phyloP scores from a whole-genome alignment of 768 basidiomycete species.

The Kwoniella dendrophila region DNA sequence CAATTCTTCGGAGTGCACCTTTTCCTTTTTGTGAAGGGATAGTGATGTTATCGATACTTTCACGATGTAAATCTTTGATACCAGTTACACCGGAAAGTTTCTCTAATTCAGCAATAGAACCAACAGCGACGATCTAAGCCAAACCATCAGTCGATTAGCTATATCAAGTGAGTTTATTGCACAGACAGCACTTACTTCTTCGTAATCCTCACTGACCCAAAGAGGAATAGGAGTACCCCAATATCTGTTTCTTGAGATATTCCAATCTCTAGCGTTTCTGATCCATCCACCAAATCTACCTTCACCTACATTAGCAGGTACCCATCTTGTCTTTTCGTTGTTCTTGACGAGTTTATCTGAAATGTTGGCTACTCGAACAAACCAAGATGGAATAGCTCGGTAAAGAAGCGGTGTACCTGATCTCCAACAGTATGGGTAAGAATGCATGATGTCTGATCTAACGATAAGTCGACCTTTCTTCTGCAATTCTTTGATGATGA shows the following conservation, averaged over 20 bases:
- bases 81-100: constrained; percentile 77
- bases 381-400: constrained; percentile 95
- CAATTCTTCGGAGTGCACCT: constrained; percentile 80
- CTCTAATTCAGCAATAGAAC: constrained; percentile 86
- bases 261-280: constrained; percentile 98
- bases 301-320: constrained; percentile 86
- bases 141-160: neutral
- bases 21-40: constrained; percentile 90
- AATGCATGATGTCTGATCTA: constrained; percentile 81
- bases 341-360: constrained; percentile 84
- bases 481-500: constrained; percentile 87
- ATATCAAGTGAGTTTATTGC: neutral
- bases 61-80: constrained; percentile 87
- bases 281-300: constrained; percentile 96
- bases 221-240: constrained; percentile 98
- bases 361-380: constrained; percentile 82
- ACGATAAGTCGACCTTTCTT: constrained; percentile 82
- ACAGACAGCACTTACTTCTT: constrained; percentile 67
- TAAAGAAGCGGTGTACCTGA: constrained; percentile 95
- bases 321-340: constrained; percentile 91
- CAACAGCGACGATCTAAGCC: constrained; percentile 73
- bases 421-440: constrained; percentile 97
- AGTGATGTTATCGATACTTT: constrained; percentile 92
- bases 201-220: constrained; percentile 89
- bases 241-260: constrained; percentile 96